These are phyloP conservation scores for Lactarius trivialis DNA, from an alignment of 768 basidiomycete species.

Conservation along the genomic window DNA sequence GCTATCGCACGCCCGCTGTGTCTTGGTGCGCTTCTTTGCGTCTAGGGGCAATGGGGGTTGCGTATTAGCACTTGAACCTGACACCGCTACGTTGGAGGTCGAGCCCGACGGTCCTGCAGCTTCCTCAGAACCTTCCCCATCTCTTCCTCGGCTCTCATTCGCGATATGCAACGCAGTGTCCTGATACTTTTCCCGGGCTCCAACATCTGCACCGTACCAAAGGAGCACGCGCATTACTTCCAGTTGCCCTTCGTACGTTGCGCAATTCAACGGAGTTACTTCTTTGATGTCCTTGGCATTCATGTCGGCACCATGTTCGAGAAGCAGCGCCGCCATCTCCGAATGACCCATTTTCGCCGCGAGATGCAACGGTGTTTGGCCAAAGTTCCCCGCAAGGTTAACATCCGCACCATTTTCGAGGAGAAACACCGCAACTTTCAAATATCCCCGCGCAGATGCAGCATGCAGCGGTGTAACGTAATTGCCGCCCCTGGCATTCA, in stretches of 20 bases:
- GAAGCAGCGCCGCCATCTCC: not conserved
- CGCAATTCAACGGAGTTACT: not conserved
- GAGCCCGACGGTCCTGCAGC: slow-evolving; percentile 47
- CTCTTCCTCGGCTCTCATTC: slow-evolving; percentile 26
- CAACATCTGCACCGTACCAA: not conserved
- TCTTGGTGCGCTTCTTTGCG: slow-evolving; percentile 85
- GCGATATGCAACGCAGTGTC: not conserved
- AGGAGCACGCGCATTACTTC: not conserved
- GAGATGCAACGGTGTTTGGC: not conserved
- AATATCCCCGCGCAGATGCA: not conserved
- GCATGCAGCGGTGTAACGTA: no score
- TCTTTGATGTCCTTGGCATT: not conserved
- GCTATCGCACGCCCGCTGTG: slow-evolving; percentile 86
- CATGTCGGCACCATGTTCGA: not conserved
- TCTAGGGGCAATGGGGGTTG: slow-evolving; percentile 39
- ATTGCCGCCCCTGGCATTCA: no score
- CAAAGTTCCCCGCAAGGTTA: no score
- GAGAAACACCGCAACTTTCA: no score
- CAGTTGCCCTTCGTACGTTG: not conserved
- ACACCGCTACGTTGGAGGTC: slow-evolving; percentile 34
- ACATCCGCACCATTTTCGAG: no score
- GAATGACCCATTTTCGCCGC: not conserved
- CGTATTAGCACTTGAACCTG: slow-evolving; percentile 15
- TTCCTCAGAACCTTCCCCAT: slow-evolving; percentile 49
- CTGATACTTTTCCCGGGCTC: not conserved